Conservation (phyloP, 192 early-diverging fungal species). For the Entophlyctis luteolus region DNA sequence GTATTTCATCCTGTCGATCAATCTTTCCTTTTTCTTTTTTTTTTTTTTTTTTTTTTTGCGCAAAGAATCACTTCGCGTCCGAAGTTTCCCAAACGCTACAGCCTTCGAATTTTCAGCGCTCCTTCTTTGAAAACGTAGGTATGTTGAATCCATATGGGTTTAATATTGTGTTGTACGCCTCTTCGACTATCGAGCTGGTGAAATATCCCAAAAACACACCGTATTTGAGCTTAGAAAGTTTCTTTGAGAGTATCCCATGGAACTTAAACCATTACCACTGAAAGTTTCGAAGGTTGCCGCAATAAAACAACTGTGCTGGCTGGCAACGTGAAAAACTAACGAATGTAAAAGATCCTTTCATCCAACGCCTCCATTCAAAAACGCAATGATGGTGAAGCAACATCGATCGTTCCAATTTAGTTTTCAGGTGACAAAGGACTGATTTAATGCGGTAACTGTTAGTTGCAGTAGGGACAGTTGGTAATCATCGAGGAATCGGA, state of each 20-base stretch:
- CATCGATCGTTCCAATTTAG: conserved; percentile 35
- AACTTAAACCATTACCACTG: conserved; percentile 8
- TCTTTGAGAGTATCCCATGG: neutral
- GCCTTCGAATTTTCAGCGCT: conserved; percentile 21
- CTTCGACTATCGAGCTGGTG: conserved; percentile 13
- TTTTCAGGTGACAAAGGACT: conserved; percentile 28
- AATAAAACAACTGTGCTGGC: conserved; percentile 5
- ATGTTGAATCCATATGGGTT: conserved; percentile 27
- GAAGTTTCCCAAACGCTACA: neutral
- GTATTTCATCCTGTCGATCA: too few relatives aligned
- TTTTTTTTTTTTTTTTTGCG: too few relatives aligned
- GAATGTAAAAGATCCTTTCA: conserved; percentile 43
- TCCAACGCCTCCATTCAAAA: conserved; percentile 46
- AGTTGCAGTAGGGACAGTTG: too few relatives aligned
- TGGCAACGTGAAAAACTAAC: neutral
- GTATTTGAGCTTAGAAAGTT: conserved; percentile 6
- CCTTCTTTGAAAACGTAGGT: conserved; percentile 42
- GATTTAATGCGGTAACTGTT: neutral
- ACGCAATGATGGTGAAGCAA: conserved; percentile 51
- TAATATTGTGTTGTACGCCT: neutral
- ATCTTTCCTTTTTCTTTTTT: too few relatives aligned
- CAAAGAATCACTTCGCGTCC: too few relatives aligned
- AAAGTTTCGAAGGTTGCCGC: neutral
- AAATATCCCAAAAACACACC: conserved; percentile 37
- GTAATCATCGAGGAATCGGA: conserved; percentile 3